phyloP scores from a whole-genome alignment of 1,284 basidiomycete species.

The Naganishia cerealis region DNA sequence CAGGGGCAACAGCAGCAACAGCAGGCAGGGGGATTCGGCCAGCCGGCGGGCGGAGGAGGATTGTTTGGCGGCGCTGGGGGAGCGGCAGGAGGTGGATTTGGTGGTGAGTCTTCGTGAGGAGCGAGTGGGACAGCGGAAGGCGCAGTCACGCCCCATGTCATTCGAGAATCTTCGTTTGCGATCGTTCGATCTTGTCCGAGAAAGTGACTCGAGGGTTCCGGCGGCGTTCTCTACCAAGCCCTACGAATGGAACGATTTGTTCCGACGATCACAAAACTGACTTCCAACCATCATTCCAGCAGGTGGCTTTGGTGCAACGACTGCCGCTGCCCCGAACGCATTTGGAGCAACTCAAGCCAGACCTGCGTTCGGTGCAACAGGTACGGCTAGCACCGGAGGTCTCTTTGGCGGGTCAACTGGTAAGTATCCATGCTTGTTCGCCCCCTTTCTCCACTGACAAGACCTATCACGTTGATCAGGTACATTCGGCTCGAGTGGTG shows the following conservation, averaged over 20 bases:
- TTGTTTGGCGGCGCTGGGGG: slow-evolving; percentile 19
- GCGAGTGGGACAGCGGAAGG: background rate
- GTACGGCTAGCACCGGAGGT: slow-evolving; percentile 11
- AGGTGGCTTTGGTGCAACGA: slow-evolving; percentile 26
- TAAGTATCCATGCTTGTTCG: background rate
- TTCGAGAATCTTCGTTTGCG: background rate
- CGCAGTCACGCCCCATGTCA: background rate
- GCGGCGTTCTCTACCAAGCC: background rate
- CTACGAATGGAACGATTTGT: background rate
- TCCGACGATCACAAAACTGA: background rate
- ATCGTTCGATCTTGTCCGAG: background rate
- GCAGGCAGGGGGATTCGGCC: slow-evolving; percentile 27
- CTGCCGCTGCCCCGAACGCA: slow-evolving; percentile 14
- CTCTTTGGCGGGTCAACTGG: slow-evolving; percentile 28
- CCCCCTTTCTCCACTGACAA: background rate
- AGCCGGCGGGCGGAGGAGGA: slow-evolving; percentile 23
- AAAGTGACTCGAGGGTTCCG: background rate
- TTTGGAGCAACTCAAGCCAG: slow-evolving; percentile 28
- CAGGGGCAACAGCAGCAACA: slow-evolving; percentile 18
- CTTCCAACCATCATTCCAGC: background rate
- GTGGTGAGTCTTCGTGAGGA: slow-evolving; percentile 11
- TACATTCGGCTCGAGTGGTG: slow-evolving; percentile 27
- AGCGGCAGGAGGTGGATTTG: slow-evolving; percentile 19
- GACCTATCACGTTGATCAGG: slow-evolving; percentile 1
- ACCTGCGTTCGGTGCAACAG: slow-evolving; percentile 31